phyloP scores from a whole-genome alignment of 2,329 filamentous ascomycete genomes.

The Colletotrichum eleusines region DNA sequence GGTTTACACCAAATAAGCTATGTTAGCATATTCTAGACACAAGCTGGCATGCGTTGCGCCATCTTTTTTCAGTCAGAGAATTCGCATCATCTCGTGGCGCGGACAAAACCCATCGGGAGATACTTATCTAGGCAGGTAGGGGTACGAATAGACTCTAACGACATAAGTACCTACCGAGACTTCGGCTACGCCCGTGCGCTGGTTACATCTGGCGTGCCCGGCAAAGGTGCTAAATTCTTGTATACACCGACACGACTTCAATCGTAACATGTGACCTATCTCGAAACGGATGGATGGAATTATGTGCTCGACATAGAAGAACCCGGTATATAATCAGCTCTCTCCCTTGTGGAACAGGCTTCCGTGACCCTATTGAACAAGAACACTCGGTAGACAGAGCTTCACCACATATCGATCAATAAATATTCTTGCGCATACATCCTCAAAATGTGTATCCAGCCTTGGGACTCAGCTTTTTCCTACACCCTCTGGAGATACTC shows the following conservation, averaged over 20 bases:
- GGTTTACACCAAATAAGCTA: too few species aligned
- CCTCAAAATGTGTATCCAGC: background rate
- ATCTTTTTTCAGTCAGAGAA: background rate
- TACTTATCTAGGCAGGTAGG: background rate
- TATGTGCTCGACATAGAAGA: background rate
- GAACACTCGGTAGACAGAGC: background rate
- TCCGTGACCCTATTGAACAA: background rate
- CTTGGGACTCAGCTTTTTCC: too few species aligned
- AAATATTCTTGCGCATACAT: too few species aligned
- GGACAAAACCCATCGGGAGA: constrained; percentile 8
- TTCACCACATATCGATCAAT: too few species aligned
- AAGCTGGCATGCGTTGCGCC: background rate
- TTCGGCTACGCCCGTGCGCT: background rate
- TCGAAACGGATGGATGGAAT: background rate
- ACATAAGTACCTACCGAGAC: background rate
- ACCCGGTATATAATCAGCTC: background rate
- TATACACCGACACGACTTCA: too few species aligned
- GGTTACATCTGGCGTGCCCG: background rate
- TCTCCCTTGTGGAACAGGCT: too few species aligned
- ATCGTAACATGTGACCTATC: background rate
- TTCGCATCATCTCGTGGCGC: background rate
- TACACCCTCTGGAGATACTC: too few species aligned
- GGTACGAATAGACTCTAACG: background rate
- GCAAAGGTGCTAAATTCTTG: background rate
- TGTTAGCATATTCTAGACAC: background rate